Percentiles rank a stretch among this genome's conserved stretches.
Conservation (phyloP, 495 filamentous ascomycete species). For the Chaetomium fimeti region DNA sequence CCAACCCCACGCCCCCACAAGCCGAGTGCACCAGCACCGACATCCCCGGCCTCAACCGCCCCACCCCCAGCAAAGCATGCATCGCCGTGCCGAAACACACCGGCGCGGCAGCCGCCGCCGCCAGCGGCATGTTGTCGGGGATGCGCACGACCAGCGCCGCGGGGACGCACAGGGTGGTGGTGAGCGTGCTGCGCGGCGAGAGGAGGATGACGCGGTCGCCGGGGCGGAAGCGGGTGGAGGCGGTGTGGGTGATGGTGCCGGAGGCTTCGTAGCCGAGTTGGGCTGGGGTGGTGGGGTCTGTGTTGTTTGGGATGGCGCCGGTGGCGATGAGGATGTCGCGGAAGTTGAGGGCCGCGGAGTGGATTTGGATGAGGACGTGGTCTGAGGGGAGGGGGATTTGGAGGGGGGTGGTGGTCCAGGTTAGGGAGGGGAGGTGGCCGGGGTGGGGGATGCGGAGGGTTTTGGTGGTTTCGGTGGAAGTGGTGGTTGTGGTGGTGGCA, state of each 20-base stretch:
- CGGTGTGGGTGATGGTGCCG: slow-evolving; percentile 45
- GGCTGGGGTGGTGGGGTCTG: not conserved
- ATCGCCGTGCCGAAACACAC: slow-evolving; percentile 39
- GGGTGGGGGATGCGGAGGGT: slow-evolving; percentile 11
- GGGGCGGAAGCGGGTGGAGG: not conserved
- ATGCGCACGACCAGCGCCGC: slow-evolving; percentile 17
- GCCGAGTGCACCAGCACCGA: slow-evolving; percentile 52
- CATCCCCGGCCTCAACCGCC: slow-evolving; percentile 36
- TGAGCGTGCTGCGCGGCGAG: slow-evolving; percentile 38
- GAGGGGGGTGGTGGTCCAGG: slow-evolving; percentile 5
- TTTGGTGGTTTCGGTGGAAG: not conserved
- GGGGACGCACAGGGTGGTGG: slow-evolving; percentile 34
- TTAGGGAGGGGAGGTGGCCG: slow-evolving; percentile 11
- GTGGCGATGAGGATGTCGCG: slow-evolving; percentile 44
- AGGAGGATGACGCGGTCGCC: slow-evolving; percentile 47
- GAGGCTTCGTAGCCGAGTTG: slow-evolving; percentile 21
- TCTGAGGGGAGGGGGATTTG: slow-evolving; percentile 25
- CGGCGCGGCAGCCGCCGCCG: slow-evolving; percentile 33
- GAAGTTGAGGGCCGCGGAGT: slow-evolving; percentile 39
- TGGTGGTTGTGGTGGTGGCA: not conserved
- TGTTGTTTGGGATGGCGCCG: slow-evolving; percentile 7
- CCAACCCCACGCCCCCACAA: slow-evolving; percentile 49
- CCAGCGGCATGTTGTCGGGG: slow-evolving; percentile 33
- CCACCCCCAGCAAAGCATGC: slow-evolving; percentile 36
- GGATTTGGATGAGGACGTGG: slow-evolving; percentile 36